These are phyloP conservation scores for Kuraishia ogatae DNA, from an alignment of 805 yeast species.

Conservation along the genomic window DNA sequence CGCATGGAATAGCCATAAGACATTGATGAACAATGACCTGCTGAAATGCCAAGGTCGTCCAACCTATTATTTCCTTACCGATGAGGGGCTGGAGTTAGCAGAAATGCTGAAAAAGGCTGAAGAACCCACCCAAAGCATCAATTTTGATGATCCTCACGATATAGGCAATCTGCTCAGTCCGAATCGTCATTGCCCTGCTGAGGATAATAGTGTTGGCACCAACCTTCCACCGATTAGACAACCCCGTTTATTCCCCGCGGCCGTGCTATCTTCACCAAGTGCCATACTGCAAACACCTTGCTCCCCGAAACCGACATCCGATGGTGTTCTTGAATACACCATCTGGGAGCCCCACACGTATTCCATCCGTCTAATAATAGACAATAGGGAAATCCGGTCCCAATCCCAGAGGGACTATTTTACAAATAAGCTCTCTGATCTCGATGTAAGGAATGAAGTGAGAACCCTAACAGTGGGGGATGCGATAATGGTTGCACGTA, in stretches of 20 bases:
- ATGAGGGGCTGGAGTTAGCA: slow-evolving; percentile 61
- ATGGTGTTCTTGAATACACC: slow-evolving; percentile 20
- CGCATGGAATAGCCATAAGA: slow-evolving; percentile 69
- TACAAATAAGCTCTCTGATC: slow-evolving; percentile 36
- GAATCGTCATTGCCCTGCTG: neutral
- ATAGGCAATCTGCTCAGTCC: neutral
- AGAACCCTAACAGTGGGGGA: slow-evolving; percentile 76
- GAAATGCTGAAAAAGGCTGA: slow-evolving; percentile 41
- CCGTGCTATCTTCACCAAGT: neutral
- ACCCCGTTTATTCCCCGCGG: neutral
- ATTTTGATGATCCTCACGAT: neutral
- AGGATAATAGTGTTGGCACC: too few relatives aligned
- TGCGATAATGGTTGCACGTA: slow-evolving; percentile 78
- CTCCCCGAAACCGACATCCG: neutral
- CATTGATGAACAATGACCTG: slow-evolving; percentile 50
- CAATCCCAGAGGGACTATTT: slow-evolving; percentile 65
- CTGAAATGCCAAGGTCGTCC: slow-evolving; percentile 54
- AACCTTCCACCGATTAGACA: neutral
- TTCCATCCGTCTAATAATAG: slow-evolving; percentile 57
- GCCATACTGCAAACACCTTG: neutral
- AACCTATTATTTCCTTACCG: slow-evolving; percentile 52
- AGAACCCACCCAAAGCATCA: neutral
- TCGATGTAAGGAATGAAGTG: slow-evolving; percentile 43
- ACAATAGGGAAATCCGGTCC: slow-evolving; percentile 76
- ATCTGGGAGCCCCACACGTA: slow-evolving; percentile 58